A percentile compares a stretch with the other conserved stretches of the same genome.
Evolutionary conservation across 2,329 filamentous ascomycete genomes (phyloP).

Genomic region (Dryadomyces quercus-mongolicae): DNA sequence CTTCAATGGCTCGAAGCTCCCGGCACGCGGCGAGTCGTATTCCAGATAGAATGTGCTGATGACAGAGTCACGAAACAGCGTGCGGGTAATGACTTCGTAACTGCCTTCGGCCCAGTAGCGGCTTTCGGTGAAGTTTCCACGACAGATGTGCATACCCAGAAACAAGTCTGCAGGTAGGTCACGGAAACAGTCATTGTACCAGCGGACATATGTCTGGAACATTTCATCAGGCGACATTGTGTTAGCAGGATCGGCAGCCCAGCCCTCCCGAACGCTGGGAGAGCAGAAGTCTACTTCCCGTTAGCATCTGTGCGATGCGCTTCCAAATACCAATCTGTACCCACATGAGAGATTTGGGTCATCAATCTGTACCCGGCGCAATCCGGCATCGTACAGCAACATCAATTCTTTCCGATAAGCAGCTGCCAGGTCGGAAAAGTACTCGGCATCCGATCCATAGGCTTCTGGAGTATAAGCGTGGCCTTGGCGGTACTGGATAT

Average conservation of each 20-base stretch:
- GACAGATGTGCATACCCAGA: constrained; percentile 57
- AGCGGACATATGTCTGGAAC: constrained; percentile 57
- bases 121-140: constrained; percentile 48
- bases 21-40: constrained; percentile 40
- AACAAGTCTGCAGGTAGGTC: constrained; percentile 53
- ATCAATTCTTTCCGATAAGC: constrained; percentile 36
- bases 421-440: constrained; percentile 37
- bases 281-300: constrained; percentile 49
- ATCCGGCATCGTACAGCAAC: constrained; percentile 35
- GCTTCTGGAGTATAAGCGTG: constrained; percentile 34
- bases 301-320: not conserved
- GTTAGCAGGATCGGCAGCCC: constrained; percentile 23
- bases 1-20: constrained; percentile 49
- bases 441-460: constrained; percentile 33
- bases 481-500: constrained; percentile 35
- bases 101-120: constrained; percentile 53
- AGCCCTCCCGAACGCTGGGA: constrained; percentile 49
- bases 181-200: constrained; percentile 59
- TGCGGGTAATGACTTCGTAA: constrained; percentile 49
- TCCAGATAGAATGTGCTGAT: constrained; percentile 40
- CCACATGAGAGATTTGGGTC: constrained; percentile 45
- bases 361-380: constrained; percentile 44
- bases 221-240: constrained; percentile 51
- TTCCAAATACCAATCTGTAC: not conserved
- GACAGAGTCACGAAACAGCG: constrained; percentile 46